phyloP scores from a whole-genome alignment of 306 rosid species.

The Comarum palustre region DNA sequence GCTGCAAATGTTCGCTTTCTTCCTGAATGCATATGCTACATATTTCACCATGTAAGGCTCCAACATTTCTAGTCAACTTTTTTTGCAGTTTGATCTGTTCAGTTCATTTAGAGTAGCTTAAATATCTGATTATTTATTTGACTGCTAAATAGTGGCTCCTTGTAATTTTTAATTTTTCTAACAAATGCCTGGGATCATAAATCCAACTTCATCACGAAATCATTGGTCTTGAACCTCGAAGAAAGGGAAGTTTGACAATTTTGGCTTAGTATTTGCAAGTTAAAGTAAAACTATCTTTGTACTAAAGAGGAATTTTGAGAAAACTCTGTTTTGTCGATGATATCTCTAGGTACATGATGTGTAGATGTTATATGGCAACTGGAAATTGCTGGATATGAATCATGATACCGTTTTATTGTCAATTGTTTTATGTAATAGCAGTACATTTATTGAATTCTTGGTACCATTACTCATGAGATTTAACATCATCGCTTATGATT shows the following conservation, averaged over 20 bases:
- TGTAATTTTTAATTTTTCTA: background rate
- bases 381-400: background rate
- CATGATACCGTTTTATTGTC: background rate
- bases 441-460: background rate
- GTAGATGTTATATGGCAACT: background rate
- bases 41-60: constrained; percentile 86
- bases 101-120: background rate
- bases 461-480: background rate
- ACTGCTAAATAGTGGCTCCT: background rate
- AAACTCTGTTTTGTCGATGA: background rate
- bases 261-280: background rate
- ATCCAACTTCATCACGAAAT: background rate
- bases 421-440: background rate
- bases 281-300: background rate
- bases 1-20: constrained; percentile 99
- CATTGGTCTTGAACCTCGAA: background rate
- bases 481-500: constrained; percentile 8
- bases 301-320: background rate
- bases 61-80: constrained; percentile 9
- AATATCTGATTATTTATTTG: background rate
- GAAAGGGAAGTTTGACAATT: background rate
- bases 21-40: constrained; percentile 94
- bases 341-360: background rate
- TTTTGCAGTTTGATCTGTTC: background rate
- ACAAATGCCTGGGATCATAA: background rate